These are phyloP conservation scores for Zygnema cylindricum DNA, from an alignment of 139 green algal genomes.

Conservation along the genomic window DNA sequence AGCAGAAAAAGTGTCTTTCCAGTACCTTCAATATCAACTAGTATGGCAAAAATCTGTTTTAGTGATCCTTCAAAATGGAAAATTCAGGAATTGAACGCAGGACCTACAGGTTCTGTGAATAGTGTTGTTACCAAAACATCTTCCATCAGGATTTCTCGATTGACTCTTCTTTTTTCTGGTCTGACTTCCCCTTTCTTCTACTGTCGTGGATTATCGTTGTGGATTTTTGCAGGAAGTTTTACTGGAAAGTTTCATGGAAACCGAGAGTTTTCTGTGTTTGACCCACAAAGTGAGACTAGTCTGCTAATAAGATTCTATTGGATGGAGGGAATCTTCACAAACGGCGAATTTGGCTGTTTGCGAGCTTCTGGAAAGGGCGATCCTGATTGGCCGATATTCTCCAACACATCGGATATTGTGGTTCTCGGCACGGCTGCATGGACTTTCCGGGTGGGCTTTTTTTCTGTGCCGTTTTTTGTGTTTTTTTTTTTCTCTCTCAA, in stretches of 20 bases:
- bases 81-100: too few relatives aligned
- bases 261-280: not conserved
- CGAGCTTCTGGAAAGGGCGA: not conserved
- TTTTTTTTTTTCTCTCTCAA: too few relatives aligned
- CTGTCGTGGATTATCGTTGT: too few relatives aligned
- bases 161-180: too few relatives aligned
- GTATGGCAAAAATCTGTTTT: too few relatives aligned
- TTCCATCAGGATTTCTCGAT: too few relatives aligned
- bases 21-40: too few relatives aligned
- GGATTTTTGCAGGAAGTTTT: not conserved
- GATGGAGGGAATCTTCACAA: conserved; percentile 30
- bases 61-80: too few relatives aligned
- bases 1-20: too few relatives aligned
- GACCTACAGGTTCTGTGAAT: too few relatives aligned
- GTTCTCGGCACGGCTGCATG: not conserved
- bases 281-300: not conserved
- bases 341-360: conserved; percentile 19
- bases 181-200: too few relatives aligned
- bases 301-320: conserved; percentile 40
- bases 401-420: not conserved
- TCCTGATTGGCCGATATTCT: not conserved
- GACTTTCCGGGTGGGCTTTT: not conserved
- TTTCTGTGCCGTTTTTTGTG: not conserved
- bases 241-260: not conserved
- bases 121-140: too few relatives aligned